Base-by-base conservation (phyloP, 495 filamentous ascomycete species). In the Lasiosphaeris hirsuta region DNA sequence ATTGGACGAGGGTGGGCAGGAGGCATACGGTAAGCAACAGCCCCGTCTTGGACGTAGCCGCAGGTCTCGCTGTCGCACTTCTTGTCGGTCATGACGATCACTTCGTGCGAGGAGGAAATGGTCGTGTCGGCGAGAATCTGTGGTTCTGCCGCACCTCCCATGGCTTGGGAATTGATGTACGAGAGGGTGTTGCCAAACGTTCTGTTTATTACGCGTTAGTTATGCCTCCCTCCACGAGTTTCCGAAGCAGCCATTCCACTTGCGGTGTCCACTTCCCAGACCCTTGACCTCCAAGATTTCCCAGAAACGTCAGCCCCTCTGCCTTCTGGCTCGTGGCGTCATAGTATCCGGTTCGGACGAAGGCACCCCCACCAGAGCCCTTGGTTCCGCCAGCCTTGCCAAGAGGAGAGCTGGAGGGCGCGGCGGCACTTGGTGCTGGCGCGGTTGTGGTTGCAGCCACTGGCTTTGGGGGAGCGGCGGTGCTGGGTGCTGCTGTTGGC, bases 171-270 rank as follows among this genome's bases (percentile, higher is more conserved):
- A 61, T 79, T 78, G 15, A 78, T 67, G 66, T 86, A 90, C 1
- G 83, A 78, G 23, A 90, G 73, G 11, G 83, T 86, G 55, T 79
- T 75, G 50, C 88, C 88, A 64, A 84, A 89, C 6, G 71, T 72
- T 51, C 75, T 82, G 23, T 11, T 11, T 5, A 11, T 0, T 10
- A 17, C 6, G 11, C 19, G 34, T 15, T 13, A 43, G 44, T 23
- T 44, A 0, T 5, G 10, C 33, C 36, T 10, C 73, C 78, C 72
- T 67, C 84, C 81, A 71, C 51, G 74, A 87, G 35, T 72, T 73
- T 14, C 86, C 86, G 84, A 23, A 86, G 88, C 1, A 78, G 72
- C 4, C 75, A 65, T 43, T 81, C 81, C 58, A 86, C 87, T 81
- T 63, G 56, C 86, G 86, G 57, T 87, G 7, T 11, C 33, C 36